These are phyloP conservation scores for Rhizophagus clarus DNA, from an alignment of 192 early-diverging fungal genomes.

Conservation along the genomic window DNA sequence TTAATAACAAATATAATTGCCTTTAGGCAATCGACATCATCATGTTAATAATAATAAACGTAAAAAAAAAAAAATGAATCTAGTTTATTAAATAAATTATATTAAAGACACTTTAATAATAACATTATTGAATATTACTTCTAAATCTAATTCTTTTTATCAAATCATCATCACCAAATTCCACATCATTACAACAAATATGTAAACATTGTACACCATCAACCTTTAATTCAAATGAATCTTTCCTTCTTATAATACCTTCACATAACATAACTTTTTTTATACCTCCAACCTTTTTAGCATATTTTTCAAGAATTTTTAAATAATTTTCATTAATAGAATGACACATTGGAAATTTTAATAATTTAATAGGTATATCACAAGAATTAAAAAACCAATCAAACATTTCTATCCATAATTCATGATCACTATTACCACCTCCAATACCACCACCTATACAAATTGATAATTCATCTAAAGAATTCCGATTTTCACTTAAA, in stretches of 20 bases:
- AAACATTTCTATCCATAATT: neutral
- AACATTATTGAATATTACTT: neutral
- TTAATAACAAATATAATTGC: too few species aligned
- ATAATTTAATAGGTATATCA: neutral
- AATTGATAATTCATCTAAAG: neutral
- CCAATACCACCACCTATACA: neutral
- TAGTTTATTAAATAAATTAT: too few species aligned
- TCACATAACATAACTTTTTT: neutral
- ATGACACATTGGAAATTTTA: neutral
- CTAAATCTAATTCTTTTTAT: neutral
- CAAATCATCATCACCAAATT: neutral
- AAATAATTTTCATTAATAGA: neutral
- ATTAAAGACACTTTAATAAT: too few species aligned
- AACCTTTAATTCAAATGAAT: neutral
- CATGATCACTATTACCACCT: neutral
- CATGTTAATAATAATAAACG: too few species aligned
- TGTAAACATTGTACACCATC: neutral
- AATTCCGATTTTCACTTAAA: neutral
- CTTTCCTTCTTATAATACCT: neutral
- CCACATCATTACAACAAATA: neutral
- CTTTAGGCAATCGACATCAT: too few species aligned
- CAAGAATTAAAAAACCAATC: neutral
- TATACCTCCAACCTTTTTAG: neutral
- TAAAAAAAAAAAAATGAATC: too few species aligned
- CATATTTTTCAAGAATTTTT: neutral